Evolutionary conservation across 257 asterid species (phyloP), one percentile per base, ranked within the genome.

Genomic region (Cynanchum wilfordii): DNA sequence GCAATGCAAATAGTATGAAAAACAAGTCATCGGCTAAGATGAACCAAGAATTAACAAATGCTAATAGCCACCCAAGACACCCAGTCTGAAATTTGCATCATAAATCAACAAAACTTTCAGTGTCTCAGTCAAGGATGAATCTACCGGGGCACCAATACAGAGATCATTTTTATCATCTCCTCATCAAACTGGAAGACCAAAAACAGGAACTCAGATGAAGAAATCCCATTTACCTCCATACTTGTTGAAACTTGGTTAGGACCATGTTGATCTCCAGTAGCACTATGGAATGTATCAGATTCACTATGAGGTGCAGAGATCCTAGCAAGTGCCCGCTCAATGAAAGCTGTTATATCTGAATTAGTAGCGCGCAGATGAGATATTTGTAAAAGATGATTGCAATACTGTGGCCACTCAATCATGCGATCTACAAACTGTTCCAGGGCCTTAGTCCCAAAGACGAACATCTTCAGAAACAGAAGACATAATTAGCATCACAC

Each of bases 351-450:
- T 80, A 92, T 90, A 30, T 92, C 96, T 42, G 87, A 45, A 75
- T 92, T 88, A 49, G 87, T 82, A 66, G 78, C 93, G 73, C 98
- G 99, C 76, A 92, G 71, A 79, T 95, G 98, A 78, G 98, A 89
- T 87, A 95, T 95, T 80, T 92, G 98, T 76, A 92, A 74, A 77
- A 95, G 89, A 83, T 92, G 97, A 81, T 90, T 95, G 88, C 99
- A 90, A 84, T 95, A 95, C 73, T 84, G 98, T 6, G 99, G 99
- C 99, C 99, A 95, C 85, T 95, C 99, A 72, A 82, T 81, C 80
- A 95, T 87, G 49, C 99, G 98, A 66, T 92, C 99, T 77, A 88
- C 80, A 78, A 92, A 95, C 84, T 92, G 98, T 81, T 95, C 96
- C 84, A 95, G 79, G 64, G 99, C 98, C 85, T 66, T 84, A 1